Conservation (phyloP, 352 stramenopile species). For the Pythium coloratum region DNA sequence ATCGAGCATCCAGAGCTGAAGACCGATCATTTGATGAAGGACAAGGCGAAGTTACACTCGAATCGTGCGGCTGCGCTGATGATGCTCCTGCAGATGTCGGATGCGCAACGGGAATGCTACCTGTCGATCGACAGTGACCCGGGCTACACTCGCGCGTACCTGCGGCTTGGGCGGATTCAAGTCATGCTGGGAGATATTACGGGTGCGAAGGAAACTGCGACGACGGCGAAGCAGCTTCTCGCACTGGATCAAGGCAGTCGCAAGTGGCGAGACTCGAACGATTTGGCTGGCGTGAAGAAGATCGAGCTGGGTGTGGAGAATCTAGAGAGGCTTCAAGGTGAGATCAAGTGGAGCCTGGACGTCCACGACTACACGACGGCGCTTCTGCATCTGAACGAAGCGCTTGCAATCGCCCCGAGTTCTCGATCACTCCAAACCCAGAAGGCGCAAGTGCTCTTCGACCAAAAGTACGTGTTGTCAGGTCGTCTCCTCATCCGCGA, state of each 20-base stretch:
- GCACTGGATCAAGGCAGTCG: constrained; percentile 21
- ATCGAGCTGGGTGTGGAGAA: constrained; percentile 54
- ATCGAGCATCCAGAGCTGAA: constrained; percentile 31
- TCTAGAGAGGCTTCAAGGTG: constrained; percentile 40
- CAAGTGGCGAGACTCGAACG: constrained; percentile 32
- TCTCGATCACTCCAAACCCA: constrained; percentile 58
- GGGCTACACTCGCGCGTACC: constrained; percentile 71
- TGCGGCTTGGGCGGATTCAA: constrained; percentile 70
- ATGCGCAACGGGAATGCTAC: constrained; percentile 70
- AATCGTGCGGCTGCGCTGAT: constrained; percentile 79
- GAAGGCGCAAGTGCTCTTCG: constrained; percentile 61
- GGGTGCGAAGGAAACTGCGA: constrained; percentile 51
- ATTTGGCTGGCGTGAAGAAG: constrained; percentile 50
- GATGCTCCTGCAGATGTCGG: constrained; percentile 72
- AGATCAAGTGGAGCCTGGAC: constrained; percentile 67
- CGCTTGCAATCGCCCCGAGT: constrained; percentile 51
- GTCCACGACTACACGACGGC: constrained; percentile 47
- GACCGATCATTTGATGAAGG: constrained; percentile 45
- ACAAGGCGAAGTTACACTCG: constrained; percentile 81
- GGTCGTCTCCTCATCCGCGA: background rate
- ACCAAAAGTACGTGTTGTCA: constrained; percentile 54
- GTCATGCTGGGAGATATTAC: constrained; percentile 59
- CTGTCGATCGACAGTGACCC: constrained; percentile 63
- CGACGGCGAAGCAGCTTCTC: constrained; percentile 47
- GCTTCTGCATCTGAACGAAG: constrained; percentile 47